Base-by-base conservation (phyloP, 345 rosid species). In the Linum trigynum region DNA sequence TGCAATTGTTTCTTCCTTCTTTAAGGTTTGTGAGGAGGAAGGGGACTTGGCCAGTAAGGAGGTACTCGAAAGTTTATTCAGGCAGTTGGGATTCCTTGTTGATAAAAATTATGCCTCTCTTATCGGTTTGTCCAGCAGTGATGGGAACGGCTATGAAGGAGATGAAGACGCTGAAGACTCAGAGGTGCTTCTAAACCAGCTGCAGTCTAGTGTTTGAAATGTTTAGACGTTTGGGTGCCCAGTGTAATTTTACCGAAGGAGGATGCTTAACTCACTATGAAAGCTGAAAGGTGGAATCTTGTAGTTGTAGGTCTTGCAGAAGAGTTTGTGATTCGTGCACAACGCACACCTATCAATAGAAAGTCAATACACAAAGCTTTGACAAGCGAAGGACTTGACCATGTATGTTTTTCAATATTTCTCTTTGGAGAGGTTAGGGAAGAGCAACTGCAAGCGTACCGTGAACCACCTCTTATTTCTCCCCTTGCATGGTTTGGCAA, bases 1-100 rank as follows among this genome's bases (percentile, higher is more conserved):
- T 62, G 57, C 67, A 73, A 74, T 65, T 68, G 39, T 91, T 37
- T 61, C 79, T 8, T 65, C 79, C 72, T 86, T 86, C 80, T 75
- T 82, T 38, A 78, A 75, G 65, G 84, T 83, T 3, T 92, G 98
- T 38, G 81, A 83, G 55, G 95, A 82, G 72, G 89, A 78, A 72
- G 80, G 68, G 57, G 84, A 87, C 65, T 62, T 23, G 45, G 59
- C 65, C 74, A 76, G 83, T 51, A 87, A 80, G 72, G 88, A 85
- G 69, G 79, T 74, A 57, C 69, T 92, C 38, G 69, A 71, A 69
- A 79, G 72, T 63, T 72, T 85, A 72, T 71, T 89, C 72, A 76
- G 67, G 73, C 83, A 80, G 69, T 74, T 86, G 9, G 85, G 90
- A 38, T 75, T 70, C 75, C 90, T 86, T 7, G 58, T 77, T 64